Evolutionary conservation across 2,329 filamentous ascomycete species (phyloP).

Genomic region (Scytalidium lignicola): DNA sequence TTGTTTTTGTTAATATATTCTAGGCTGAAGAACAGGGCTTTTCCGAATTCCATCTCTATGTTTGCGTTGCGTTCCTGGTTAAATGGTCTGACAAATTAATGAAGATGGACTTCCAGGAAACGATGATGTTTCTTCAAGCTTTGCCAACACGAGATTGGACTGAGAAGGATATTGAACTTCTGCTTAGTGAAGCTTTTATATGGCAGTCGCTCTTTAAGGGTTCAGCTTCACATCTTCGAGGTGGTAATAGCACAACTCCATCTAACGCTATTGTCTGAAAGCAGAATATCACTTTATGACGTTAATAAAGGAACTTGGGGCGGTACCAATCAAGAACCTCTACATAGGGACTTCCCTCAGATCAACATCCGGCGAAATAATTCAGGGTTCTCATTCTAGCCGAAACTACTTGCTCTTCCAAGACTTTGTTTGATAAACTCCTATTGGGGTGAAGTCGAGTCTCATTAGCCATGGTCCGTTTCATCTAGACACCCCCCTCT

Average conservation of each 20-base stretch:
- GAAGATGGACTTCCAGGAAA: constrained; percentile 97
- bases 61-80: constrained; percentile 94
- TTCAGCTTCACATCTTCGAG: constrained; percentile 80
- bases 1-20: constrained; percentile 6
- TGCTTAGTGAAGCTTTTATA: constrained; percentile 95
- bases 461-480: too few species aligned
- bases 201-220: constrained; percentile 98
- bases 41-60: constrained; percentile 96
- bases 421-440: too few species aligned
- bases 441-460: too few species aligned
- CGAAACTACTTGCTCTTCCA: too few species aligned
- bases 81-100: constrained; percentile 96
- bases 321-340: background rate
- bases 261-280: constrained; percentile 16
- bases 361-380: too few species aligned
- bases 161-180: constrained; percentile 93
- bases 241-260: constrained; percentile 30
- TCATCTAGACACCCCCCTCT: too few species aligned
- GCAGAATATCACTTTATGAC: background rate
- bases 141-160: constrained; percentile 92
- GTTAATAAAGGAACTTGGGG: background rate
- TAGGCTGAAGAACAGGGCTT: constrained; percentile 98
- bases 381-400: too few species aligned
- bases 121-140: constrained; percentile 99
- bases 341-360: too few species aligned